Evolutionary conservation across 352 stramenopile species (phyloP).

Genomic region (Elongisporangium senticosum): DNA sequence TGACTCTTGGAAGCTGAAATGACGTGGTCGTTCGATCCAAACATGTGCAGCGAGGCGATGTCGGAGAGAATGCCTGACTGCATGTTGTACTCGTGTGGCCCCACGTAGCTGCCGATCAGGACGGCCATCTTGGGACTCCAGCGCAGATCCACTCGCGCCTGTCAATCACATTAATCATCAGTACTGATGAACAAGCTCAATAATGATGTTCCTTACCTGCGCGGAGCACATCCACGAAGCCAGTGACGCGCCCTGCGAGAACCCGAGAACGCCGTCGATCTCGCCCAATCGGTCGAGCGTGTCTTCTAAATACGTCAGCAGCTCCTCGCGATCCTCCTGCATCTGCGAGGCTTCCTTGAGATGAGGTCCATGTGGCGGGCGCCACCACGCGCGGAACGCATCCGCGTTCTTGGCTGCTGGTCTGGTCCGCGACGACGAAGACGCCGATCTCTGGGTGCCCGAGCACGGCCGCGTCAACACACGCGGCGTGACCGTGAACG

Average conservation of each 20-base stretch:
- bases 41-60: conserved; percentile 69
- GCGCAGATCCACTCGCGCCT: conserved; percentile 47
- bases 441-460: neutral
- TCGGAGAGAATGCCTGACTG: conserved; percentile 38
- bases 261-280: conserved; percentile 75
- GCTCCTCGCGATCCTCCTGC: conserved; percentile 41
- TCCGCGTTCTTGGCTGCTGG: conserved; percentile 41
- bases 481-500: conserved; percentile 65
- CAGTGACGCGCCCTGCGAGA: conserved; percentile 76
- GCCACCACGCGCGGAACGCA: conserved; percentile 76
- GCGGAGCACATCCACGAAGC: conserved; percentile 77
- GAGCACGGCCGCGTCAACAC: conserved; percentile 36
- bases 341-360: conserved; percentile 40
- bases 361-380: conserved; percentile 37
- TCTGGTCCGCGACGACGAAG: neutral
- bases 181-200: neutral
- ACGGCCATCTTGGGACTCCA: conserved; percentile 70
- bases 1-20: conserved; percentile 67
- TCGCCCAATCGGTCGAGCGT: conserved; percentile 53
- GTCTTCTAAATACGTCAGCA: conserved; percentile 50
- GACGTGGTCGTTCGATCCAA: conserved; percentile 77
- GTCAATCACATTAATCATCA: neutral
- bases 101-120: conserved; percentile 70
- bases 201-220: conserved; percentile 22
- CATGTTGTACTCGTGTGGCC: conserved; percentile 50